Conservation (phyloP, 306 rosid species). For the Ochetophila trinervis region DNA sequence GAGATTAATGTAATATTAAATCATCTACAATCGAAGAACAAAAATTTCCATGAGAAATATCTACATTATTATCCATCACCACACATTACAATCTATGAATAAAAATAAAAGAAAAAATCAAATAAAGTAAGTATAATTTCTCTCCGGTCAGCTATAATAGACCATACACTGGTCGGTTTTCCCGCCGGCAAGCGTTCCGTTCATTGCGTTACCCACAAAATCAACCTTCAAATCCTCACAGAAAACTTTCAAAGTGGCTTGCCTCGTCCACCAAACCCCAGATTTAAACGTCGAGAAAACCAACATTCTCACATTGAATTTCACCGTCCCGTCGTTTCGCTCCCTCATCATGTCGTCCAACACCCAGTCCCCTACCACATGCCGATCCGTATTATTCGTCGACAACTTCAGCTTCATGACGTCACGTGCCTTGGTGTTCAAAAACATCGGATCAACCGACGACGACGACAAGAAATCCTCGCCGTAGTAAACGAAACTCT, state of each 20-base stretch:
- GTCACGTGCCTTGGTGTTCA: constrained; percentile 4
- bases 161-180: constrained; percentile 15
- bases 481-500: constrained; percentile 23
- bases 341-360: constrained; percentile 29
- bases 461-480: constrained; percentile 6
- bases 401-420: constrained; percentile 11
- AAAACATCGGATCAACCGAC: constrained; percentile 12
- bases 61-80: too few species aligned
- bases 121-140: neutral
- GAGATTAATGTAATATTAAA: too few species aligned
- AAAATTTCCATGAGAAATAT: too few species aligned
- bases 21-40: too few species aligned
- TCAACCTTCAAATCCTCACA: constrained; percentile 44
- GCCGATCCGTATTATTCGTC: constrained; percentile 11
- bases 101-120: too few species aligned
- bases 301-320: constrained; percentile 22
- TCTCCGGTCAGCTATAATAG: neutral
- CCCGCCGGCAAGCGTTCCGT: constrained; percentile 7
- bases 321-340: constrained; percentile 18
- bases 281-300: constrained; percentile 16
- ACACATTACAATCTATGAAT: too few species aligned
- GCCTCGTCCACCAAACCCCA: constrained; percentile 6
- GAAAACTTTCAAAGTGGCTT: constrained; percentile 1
- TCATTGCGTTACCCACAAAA: constrained; percentile 16
- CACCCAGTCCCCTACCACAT: constrained; percentile 3